Evolutionary conservation across 2,329 filamentous ascomycete genomes (phyloP).

Genomic region (Metarhizium robertsii): DNA sequence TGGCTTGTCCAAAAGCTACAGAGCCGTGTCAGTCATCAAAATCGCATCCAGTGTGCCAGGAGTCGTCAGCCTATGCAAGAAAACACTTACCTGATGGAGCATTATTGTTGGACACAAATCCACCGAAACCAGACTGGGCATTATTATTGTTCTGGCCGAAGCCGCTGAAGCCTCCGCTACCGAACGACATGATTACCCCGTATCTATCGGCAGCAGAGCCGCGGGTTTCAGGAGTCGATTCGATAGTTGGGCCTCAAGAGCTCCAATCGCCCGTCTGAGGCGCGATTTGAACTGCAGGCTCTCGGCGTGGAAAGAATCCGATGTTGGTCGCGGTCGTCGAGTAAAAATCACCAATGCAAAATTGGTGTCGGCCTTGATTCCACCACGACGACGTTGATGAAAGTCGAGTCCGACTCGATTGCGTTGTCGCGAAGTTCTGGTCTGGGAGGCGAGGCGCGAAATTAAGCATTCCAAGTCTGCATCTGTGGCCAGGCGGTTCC

Average conservation of each 20-base stretch:
- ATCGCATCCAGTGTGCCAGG: constrained; percentile 9
- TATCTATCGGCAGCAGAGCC: constrained; percentile 3
- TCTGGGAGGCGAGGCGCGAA: neutral
- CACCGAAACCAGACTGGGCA: constrained; percentile 41
- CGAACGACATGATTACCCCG: constrained; percentile 42
- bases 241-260: neutral
- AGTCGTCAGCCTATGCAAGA: neutral
- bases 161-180: constrained; percentile 42
- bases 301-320: neutral
- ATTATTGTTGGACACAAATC: constrained; percentile 39
- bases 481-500: neutral
- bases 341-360: neutral
- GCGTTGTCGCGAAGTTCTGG: constrained; percentile 1
- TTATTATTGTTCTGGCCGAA: constrained; percentile 51
- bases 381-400: neutral
- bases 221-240: neutral
- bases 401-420: neutral
- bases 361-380: neutral
- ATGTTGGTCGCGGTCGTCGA: neutral
- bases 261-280: neutral
- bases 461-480: neutral
- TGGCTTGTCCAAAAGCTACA: constrained; percentile 25
- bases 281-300: neutral
- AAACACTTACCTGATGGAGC: constrained; percentile 42
- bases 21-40: constrained; percentile 14